These are phyloP conservation scores for Erysimum pusillum DNA, from an alignment of 441 rosid genomes.

Conservation along the genomic window DNA sequence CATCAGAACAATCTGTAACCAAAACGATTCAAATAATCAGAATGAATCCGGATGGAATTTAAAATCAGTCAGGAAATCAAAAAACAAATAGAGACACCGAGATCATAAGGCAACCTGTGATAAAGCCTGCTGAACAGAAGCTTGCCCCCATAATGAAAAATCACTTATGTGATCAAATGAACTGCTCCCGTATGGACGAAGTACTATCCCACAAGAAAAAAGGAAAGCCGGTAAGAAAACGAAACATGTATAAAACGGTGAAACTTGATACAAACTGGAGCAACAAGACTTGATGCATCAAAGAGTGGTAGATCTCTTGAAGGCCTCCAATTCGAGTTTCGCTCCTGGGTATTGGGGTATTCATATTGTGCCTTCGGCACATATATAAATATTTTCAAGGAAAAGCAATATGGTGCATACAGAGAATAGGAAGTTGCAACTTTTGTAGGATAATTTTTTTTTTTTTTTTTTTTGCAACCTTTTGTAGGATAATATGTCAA, in stretches of 20 bases:
- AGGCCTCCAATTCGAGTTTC: neutral
- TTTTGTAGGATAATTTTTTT: neutral
- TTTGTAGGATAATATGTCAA: constrained; percentile 7
- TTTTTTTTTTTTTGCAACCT: too few species aligned
- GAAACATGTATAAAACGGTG: neutral
- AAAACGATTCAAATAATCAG: constrained; percentile 43
- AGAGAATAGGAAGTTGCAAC: neutral
- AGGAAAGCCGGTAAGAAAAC: neutral
- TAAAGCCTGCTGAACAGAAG: constrained; percentile 75
- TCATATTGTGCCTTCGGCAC: neutral
- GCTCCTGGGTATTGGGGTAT: constrained; percentile 5
- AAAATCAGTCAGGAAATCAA: neutral
- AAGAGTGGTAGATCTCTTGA: constrained; percentile 13
- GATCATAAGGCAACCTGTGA: constrained; percentile 67
- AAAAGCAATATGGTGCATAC: neutral
- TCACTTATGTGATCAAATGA: constrained; percentile 65
- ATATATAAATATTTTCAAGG: neutral
- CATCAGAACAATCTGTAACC: constrained; percentile 78
- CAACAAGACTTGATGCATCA: constrained; percentile 3
- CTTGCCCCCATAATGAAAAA: constrained; percentile 81
- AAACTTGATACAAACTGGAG: constrained; percentile 13
- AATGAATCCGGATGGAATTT: constrained; percentile 12
- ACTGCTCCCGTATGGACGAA: constrained; percentile 68
- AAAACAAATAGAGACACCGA: constrained; percentile 7
- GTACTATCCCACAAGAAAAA: constrained; percentile 54